Base-by-base conservation (phyloP, 2,329 filamentous ascomycete species). In the Exophiala sp. region DNA sequence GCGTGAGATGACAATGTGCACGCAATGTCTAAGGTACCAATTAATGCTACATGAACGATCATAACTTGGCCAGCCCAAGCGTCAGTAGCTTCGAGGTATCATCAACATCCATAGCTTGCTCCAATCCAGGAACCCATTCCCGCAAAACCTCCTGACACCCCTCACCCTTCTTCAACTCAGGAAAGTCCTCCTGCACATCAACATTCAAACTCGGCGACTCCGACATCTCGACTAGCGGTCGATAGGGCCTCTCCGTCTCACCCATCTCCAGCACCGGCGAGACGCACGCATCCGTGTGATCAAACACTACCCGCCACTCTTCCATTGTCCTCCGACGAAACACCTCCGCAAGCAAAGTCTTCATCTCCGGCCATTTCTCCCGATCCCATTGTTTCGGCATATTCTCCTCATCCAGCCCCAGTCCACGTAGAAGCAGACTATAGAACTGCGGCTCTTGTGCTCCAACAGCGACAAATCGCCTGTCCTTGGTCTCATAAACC, bases 381-480 rank as follows among this genome's bases (percentile, higher is more conserved):
- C 75, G 75, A 63, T 94, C 83, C 45, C 74, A 74, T 50, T 73
- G 70, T 55, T 81, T 78, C 2, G 71, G 74, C 11, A 72, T 71
- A 3, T 70, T 70, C 6, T 20, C 5, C 3, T 12, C 33, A 6
- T 47, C 34, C 10, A 95, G 73, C 0, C 77, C 80, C 34, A 96
- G 71, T 0, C 88, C 85, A 51, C 78, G 75, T 5, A 95, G 59
- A 43, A 96, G 72, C 1, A 72, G 78, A 2, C 69, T 73, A 68
- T 88, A 96, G 72, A 97, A 96, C 57, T 88, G 86, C 45, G 89
- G 88, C 74, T 97, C 92, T 18, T 96, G 74, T 10, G 91, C 88
- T 1, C 91, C 92, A 12, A 96, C 87, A 10, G 91, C 87, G 77
- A 96, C 85, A 67, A 84, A 94, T 58, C 78, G 79, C 1, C 86